Conservation (phyloP, 306 rosid genomes). For the Fragaria nilgerrensis region DNA sequence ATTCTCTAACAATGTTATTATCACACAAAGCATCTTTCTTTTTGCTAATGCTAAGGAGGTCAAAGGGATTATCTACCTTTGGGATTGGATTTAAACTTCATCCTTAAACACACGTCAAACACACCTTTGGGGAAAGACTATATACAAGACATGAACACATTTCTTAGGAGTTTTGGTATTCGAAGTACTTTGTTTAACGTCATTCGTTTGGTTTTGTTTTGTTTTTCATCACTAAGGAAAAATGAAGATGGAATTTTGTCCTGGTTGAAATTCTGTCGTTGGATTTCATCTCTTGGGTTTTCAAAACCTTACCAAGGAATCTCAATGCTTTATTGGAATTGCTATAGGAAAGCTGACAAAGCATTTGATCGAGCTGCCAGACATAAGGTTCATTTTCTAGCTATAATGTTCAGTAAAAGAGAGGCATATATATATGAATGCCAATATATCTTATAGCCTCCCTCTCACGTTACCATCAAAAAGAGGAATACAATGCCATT, state of each 20-base stretch:
- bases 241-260: background rate
- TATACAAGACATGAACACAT: background rate
- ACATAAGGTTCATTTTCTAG: constrained; percentile 3
- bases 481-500: constrained; percentile 14
- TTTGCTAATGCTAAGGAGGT: background rate
- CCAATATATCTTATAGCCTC: constrained; percentile 22
- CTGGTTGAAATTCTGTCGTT: constrained; percentile 16
- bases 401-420: constrained; percentile 33
- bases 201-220: constrained; percentile 1
- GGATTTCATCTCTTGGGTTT: constrained; percentile 19
- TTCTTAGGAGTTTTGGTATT: background rate
- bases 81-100: background rate
- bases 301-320: constrained; percentile 26
- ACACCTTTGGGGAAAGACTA: background rate
- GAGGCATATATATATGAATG: constrained; percentile 23
- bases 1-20: constrained; percentile 4
- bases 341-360: constrained; percentile 31
- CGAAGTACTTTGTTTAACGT: background rate
- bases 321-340: constrained; percentile 21
- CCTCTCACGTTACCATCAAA: constrained; percentile 26
- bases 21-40: background rate
- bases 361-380: constrained; percentile 23
- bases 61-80: background rate
- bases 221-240: constrained; percentile 6
- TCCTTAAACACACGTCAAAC: background rate